phyloP scores from a whole-genome alignment of 2,329 filamentous ascomycete species.

The Scedosporium boydii region DNA sequence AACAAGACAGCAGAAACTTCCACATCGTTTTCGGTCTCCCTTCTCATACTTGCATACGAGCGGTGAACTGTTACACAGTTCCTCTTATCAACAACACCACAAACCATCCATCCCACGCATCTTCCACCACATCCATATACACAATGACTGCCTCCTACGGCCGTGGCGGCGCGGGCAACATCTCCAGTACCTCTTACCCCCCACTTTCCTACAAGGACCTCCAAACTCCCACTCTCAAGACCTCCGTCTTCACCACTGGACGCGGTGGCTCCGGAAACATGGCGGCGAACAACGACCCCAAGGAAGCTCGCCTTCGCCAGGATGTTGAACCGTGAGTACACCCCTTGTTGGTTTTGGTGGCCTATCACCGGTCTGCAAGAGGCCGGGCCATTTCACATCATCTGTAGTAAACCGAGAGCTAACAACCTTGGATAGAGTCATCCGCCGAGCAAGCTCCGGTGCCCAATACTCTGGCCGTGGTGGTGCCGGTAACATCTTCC shows the following conservation, averaged over 20 bases:
- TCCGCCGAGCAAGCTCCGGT: conserved; percentile 46
- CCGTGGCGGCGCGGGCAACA: conserved; percentile 72
- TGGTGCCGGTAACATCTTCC: conserved; percentile 63
- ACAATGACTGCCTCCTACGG: conserved; percentile 54
- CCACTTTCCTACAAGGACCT: conserved; percentile 53
- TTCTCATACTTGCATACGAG: too few species aligned
- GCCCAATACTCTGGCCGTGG: conserved; percentile 63
- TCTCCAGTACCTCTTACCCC: conserved; percentile 43
- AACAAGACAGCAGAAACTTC: too few species aligned
- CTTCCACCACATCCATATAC: conserved; percentile 1
- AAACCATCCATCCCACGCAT: background rate
- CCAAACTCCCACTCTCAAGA: conserved; percentile 74
- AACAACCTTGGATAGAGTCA: conserved; percentile 29
- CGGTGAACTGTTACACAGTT: too few species aligned
- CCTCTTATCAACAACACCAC: too few species aligned
- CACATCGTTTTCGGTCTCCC: too few species aligned
- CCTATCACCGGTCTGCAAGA: conserved; percentile 12
- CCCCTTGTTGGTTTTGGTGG: conserved; percentile 12
- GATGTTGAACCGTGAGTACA: conserved; percentile 63
- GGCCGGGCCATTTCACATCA: background rate
- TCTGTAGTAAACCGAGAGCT: conserved; percentile 3
- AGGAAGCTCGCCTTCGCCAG: conserved; percentile 68
- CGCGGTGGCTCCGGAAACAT: conserved; percentile 86
- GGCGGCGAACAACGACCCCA: conserved; percentile 61
- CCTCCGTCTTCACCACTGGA: conserved; percentile 76